Percentiles rank a stretch among this genome's conserved stretches.
Evolutionary conservation across 78 protist species (phyloP).

Genomic region (Acrasis kona): DNA sequence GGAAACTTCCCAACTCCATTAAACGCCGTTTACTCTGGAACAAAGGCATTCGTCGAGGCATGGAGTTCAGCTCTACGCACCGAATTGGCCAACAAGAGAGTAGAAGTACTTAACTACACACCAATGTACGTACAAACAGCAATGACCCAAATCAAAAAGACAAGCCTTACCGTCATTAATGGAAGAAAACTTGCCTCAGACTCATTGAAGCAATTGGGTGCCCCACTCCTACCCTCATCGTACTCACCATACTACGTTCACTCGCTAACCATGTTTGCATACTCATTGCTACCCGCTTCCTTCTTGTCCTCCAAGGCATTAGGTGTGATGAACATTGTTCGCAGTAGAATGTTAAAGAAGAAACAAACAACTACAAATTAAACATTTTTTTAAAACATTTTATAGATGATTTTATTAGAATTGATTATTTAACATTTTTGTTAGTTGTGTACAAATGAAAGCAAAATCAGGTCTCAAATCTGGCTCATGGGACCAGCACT

Average conservation of each 20-base stretch:
- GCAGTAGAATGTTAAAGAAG: too few relatives aligned
- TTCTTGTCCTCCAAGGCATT: too few relatives aligned
- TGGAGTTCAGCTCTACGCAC: not conserved
- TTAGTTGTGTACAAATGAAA: too few relatives aligned
- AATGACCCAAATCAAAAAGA: constrained; percentile 10
- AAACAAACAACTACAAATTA: too few relatives aligned
- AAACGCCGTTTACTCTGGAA: constrained; percentile 19
- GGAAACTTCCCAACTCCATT: constrained; percentile 15
- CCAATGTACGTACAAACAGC: not conserved
- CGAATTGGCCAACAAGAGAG: not conserved
- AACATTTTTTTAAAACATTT: too few relatives aligned
- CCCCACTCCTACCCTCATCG: not conserved
- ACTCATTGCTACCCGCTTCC: too few relatives aligned
- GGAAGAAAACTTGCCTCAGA: not conserved
- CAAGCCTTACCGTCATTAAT: not conserved
- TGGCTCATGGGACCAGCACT: too few relatives aligned
- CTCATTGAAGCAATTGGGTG: not conserved
- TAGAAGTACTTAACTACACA: not conserved
- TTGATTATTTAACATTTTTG: too few relatives aligned
- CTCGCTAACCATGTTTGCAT: too few relatives aligned
- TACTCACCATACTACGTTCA: not conserved
- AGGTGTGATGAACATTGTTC: too few relatives aligned
- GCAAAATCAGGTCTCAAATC: too few relatives aligned
- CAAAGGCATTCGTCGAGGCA: constrained; percentile 20
- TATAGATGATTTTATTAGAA: too few relatives aligned